Evolutionary conservation across 176 grass and related monocot species (phyloP), one percentile per base, ranked within the genome.

Genomic region (Themeda triandra): DNA sequence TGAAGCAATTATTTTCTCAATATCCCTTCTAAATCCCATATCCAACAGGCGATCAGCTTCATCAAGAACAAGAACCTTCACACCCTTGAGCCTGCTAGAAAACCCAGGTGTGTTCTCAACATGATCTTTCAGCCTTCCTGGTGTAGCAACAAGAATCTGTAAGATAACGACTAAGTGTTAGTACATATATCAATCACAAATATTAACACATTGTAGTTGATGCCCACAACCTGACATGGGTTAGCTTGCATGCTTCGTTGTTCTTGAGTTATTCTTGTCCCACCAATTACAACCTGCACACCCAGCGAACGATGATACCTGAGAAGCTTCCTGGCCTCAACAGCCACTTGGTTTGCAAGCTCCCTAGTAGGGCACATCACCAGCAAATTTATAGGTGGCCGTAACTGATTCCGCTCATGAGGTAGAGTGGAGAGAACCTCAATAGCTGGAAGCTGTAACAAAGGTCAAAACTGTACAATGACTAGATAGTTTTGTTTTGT

Each of bases 11-110:
- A 99, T 96, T 77, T 90, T 95, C 88, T 99, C 96, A 85, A 98
- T 95, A 85, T 95, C 96, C 82, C 85, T 99, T 80, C 90, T 79
- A 79, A 99, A 99, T 45, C 96, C 96, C 93, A 99, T 99, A 90
- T 99, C 96, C 73, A 96, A 84, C 63, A 99, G 82, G 78, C 89
- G 91, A 76, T 99, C 96, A 69, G 96, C 93, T 94, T 99, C 96
- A 87, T 99, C 96, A 86, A 99, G 90, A 82, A 99, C 85, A 85
- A 96, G 89, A 75, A 99, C 89, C 45, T 99, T 99, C 40, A 99
- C 80, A 24, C 93, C 93, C 71, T 86, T 99, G 24, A 99, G 86
- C 58, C 93, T 84, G 60, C 86, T 65, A 78, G 82, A 85, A 90
- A 99, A 95, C 83, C 93, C 96, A 51, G 89, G 84, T 36, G 96